phyloP scores from a whole-genome alignment of 257 asterid species.

The Voacanga thouarsii region DNA sequence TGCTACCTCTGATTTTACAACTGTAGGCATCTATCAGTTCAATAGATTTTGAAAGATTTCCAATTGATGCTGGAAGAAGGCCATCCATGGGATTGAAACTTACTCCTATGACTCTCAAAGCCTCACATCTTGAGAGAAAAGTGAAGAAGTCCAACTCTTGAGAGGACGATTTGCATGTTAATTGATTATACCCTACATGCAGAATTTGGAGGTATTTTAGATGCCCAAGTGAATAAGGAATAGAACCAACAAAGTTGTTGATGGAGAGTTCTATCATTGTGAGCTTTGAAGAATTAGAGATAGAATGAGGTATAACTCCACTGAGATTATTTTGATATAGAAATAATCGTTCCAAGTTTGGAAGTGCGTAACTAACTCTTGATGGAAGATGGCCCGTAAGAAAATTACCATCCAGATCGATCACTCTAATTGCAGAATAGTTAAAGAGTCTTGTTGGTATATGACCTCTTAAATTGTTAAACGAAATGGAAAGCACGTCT shows the following conservation, averaged over 20 bases:
- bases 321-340: no score
- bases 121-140: conserved; percentile 2
- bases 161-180: conserved; percentile 8
- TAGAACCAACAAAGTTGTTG: conserved; percentile 21
- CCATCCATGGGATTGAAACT: conserved; percentile 2
- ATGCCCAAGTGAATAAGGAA: conserved; percentile 29
- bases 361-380: no score
- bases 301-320: no score
- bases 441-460: no score
- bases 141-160: conserved; percentile 16
- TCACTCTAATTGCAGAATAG: no score
- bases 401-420: no score
- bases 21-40: not conserved
- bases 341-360: no score
- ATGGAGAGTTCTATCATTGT: not conserved
- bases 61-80: conserved; percentile 5
- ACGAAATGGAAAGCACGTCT: no score
- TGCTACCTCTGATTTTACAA: not conserved
- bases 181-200: not conserved
- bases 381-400: no score
- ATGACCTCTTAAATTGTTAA: no score
- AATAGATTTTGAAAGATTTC: conserved; percentile 9
- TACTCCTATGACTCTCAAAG: not conserved
- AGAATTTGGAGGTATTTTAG: conserved; percentile 8
- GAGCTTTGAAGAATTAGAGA: conserved; percentile 9